phyloP scores from a whole-genome alignment of 2,329 filamentous ascomycete species.

The Trichoderma polysporum region DNA sequence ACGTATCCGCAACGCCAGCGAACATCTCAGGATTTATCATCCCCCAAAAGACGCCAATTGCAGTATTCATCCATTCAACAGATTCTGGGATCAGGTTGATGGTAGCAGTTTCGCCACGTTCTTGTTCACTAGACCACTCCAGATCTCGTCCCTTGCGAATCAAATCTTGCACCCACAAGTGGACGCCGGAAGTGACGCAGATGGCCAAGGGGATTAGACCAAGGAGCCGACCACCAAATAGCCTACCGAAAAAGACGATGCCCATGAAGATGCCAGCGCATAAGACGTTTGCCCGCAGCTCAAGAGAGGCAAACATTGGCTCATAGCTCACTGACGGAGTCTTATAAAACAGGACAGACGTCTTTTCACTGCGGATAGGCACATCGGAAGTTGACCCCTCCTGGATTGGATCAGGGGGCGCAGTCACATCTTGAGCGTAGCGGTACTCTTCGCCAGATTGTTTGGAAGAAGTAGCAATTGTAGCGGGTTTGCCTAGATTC shows the following conservation, averaged over 20 bases:
- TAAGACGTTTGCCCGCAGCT: constrained; percentile 70
- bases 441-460: constrained; percentile 81
- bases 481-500: constrained; percentile 74
- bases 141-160: constrained; percentile 76
- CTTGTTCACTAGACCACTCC: constrained; percentile 87
- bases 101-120: constrained; percentile 79
- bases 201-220: constrained; percentile 72
- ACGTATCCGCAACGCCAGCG: constrained; percentile 81
- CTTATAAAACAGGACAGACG: constrained; percentile 92
- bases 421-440: constrained; percentile 81
- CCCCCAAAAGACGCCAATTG: constrained; percentile 82
- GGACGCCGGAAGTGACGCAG: constrained; percentile 75
- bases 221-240: constrained; percentile 75
- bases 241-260: constrained; percentile 73
- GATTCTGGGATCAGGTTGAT: constrained; percentile 90
- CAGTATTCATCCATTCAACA: constrained; percentile 93
- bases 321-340: constrained; percentile 88
- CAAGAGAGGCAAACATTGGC: constrained; percentile 76
- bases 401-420: constrained; percentile 82
- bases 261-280: constrained; percentile 68
- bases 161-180: constrained; percentile 86
- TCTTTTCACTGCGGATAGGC: constrained; percentile 94
- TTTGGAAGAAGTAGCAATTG: constrained; percentile 66
- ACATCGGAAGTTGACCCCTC: constrained; percentile 86
- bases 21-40: constrained; percentile 96